Base-by-base conservation (phyloP, 371 early-diverging fungal genomes). In the Actinomucor elegans region DNA sequence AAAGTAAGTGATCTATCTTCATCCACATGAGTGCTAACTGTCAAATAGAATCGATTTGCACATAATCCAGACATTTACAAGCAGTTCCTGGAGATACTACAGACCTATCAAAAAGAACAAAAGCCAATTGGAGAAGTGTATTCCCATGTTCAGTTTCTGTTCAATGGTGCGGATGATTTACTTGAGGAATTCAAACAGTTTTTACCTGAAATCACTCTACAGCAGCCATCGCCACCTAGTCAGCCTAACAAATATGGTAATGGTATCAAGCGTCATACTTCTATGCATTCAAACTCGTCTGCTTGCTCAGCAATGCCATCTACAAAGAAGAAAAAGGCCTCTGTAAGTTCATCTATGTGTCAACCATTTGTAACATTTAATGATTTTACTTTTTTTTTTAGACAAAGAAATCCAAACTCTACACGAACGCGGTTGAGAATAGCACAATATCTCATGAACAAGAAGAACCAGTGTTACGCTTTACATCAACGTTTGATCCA, bases 131-230 rank as follows among this genome's bases (percentile, higher is more conserved):
- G 89, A 35, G 94, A 97, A 58, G 87, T 97, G 1, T 97, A 94
- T 65, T 80, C 87, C 1, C 90, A 94, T 65, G 94, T 97, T n/a
- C 86, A 89, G 47, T 66, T 79, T 12, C 58, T 98, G 34, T 96
- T 98, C 66, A 75, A 83, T 23, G 79, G 74, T 21, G 90, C 90
- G 0, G 86, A 89, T 0, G 97, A 97, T 69, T 70, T 98, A 27
- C 59, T 98, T 46, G 94, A 92, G 23, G 97, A 98, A 69, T 97
- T 98, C 66, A 93, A 92, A 68, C 94, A 94, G 59, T 99, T 99
- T 64, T 69, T 98, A 34, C 97, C 98, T 1, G 93, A 93, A 40
- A 50, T 60, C 5, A 29, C 28, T 2, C n/a, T 24, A 2, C 44
- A 44, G 28, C 44, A 6, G 18, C 29, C 2, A 29, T 53, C 56